Conservation (phyloP, 108 stramenopile genomes). For the Cyclotella choctawhatcheeana region DNA sequence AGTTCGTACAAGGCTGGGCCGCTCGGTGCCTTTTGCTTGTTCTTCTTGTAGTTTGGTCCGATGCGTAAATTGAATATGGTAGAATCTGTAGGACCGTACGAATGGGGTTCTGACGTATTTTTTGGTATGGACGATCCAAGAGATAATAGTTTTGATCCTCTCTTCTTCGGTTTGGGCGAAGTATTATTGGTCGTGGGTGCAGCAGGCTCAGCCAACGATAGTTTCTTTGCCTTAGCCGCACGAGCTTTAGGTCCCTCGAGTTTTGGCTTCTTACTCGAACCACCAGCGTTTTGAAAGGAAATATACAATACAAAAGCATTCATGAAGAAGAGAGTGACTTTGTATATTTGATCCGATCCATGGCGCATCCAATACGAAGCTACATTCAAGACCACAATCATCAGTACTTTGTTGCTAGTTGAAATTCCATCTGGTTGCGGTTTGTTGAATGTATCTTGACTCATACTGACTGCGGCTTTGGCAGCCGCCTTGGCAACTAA, state of each 20-base stretch:
- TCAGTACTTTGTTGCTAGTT: constrained; percentile 2
- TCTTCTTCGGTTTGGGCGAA: constrained; percentile 1
- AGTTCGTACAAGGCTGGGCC: constrained; percentile 53
- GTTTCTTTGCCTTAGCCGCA: constrained; percentile 26
- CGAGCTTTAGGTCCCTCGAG: constrained; percentile 37
- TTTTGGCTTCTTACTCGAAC: background rate
- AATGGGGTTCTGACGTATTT: constrained; percentile 31
- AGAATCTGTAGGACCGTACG: constrained; percentile 34
- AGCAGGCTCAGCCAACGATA: background rate
- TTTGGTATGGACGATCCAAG: constrained; percentile 46
- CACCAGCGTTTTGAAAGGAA: constrained; percentile 10
- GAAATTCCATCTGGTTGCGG: constrained; percentile 17
- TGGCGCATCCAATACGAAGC: constrained; percentile 37
- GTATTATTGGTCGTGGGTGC: background rate
- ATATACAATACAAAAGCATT: constrained; percentile 47
- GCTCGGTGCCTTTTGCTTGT: constrained; percentile 54
- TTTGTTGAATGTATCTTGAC: constrained; percentile 18
- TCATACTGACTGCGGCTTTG: constrained; percentile 42
- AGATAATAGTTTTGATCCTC: constrained; percentile 18
- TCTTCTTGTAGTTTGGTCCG: constrained; percentile 57
- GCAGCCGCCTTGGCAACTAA: constrained; percentile 45
- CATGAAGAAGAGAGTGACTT: constrained; percentile 25
- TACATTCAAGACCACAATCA: constrained; percentile 36
- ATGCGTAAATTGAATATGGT: constrained; percentile 41
- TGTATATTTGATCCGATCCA: constrained; percentile 49